A percentile compares a stretch with the other conserved stretches of the same genome.
Evolutionary conservation across 331 rosid genomes (phyloP).

Genomic region (Rosa hybrid): DNA sequence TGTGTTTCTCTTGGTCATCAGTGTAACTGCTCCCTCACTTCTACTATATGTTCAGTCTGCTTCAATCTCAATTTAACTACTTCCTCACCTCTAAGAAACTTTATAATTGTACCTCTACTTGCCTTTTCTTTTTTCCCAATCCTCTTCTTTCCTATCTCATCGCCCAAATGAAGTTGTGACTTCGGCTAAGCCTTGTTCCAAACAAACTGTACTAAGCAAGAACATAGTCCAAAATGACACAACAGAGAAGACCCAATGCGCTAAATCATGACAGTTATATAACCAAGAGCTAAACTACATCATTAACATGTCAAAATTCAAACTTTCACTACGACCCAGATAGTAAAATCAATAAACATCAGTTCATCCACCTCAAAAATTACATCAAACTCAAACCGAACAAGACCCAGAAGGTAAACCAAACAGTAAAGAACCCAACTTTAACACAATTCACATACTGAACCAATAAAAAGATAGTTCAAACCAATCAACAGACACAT

Average conservation of each 20-base stretch:
- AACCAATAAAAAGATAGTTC: not conserved
- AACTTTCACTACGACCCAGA: not conserved
- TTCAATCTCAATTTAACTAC: not conserved
- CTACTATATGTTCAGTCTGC: not conserved
- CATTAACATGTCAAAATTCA: not conserved
- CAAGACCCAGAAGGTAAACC: not conserved
- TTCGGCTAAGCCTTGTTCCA: not conserved
- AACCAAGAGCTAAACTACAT: not conserved
- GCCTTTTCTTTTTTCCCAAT: not conserved
- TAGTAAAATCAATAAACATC: not conserved
- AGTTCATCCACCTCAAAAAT: not conserved
- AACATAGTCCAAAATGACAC: not conserved
- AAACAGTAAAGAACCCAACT: not conserved
- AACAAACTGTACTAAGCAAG: not conserved
- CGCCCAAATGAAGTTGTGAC: not conserved
- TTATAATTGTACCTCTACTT: not conserved
- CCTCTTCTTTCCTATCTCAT: too few species aligned
- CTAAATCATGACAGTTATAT: not conserved
- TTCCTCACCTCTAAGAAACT: not conserved
- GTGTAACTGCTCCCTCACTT: not conserved
- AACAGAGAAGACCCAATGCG: not conserved
- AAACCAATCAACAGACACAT: not conserved
- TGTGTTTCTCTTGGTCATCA: not conserved
- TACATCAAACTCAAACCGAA: not conserved
- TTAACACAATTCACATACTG: not conserved